Conservation (phyloP, 1,284 basidiomycete genomes). For the Trichosporon sp. region DNA sequence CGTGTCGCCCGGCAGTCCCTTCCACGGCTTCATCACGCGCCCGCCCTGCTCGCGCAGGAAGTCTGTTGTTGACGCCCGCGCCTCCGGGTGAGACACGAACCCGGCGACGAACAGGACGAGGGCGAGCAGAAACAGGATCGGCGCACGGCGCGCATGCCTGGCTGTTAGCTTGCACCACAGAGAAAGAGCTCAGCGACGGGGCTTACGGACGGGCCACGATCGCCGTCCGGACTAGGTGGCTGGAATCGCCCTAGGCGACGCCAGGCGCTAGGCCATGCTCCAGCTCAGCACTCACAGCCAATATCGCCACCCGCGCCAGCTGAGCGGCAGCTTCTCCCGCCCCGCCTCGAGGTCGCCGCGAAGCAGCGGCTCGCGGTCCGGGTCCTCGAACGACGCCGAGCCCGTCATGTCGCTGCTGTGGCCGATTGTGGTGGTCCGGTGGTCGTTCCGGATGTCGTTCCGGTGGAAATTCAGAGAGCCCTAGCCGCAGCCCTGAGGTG, state of each 20-base stretch:
- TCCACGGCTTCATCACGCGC: neutral
- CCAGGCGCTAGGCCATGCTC: neutral
- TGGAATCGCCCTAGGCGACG: too few relatives aligned
- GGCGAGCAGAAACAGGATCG: neutral
- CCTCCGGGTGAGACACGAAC: neutral
- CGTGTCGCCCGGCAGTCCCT: neutral
- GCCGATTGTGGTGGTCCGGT: too few relatives aligned
- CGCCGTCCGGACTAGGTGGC: too few relatives aligned
- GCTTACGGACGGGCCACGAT: neutral
- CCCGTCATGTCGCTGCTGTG: neutral
- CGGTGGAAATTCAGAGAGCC: neutral
- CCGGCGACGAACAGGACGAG: neutral
- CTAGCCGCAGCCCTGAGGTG: neutral
- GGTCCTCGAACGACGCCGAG: neutral
- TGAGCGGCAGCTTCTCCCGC: neutral
- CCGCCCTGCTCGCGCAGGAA: neutral
- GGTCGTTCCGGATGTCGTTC: neutral
- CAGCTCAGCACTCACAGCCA: neutral
- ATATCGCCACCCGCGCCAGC: neutral
- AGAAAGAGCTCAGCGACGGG: too few relatives aligned
- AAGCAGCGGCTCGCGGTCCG: constrained; percentile 5
- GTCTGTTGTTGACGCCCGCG: neutral
- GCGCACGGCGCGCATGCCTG: neutral
- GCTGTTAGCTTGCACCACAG: neutral
- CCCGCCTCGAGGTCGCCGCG: neutral